Conservation (phyloP, 352 stramenopile genomes). For the Blastocystis sp. region DNA sequence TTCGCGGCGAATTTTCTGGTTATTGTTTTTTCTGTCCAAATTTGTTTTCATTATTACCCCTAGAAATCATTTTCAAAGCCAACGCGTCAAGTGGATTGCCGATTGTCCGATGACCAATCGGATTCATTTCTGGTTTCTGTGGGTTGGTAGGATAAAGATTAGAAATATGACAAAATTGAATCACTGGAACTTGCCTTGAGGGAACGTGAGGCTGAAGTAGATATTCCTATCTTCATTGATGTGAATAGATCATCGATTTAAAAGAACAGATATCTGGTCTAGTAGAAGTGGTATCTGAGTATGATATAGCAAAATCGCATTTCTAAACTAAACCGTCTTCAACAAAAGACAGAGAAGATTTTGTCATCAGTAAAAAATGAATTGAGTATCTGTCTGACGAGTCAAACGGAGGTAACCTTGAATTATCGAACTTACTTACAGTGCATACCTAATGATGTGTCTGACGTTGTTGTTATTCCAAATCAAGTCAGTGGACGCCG, state of each 20-base stretch:
- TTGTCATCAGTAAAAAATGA: constrained; percentile 29
- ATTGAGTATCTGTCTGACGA: neutral
- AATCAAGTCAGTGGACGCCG: neutral
- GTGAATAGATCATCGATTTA: no score
- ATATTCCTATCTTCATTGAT: no score
- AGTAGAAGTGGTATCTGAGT: neutral
- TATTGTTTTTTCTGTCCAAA: neutral
- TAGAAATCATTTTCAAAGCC: constrained; percentile 9
- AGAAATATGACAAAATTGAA: neutral
- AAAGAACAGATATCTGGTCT: neutral
- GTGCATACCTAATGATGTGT: neutral
- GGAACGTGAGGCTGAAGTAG: no score
- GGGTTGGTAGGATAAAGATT: neutral
- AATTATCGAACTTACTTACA: no score
- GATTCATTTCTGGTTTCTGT: neutral
- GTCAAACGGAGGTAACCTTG: neutral
- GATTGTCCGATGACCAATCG: neutral
- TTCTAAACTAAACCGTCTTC: neutral
- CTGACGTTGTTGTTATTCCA: neutral
- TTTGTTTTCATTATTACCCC: neutral
- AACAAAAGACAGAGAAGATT: constrained; percentile 35
- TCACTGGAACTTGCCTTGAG: neutral
- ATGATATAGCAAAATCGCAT: neutral
- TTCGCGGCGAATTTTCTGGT: neutral
- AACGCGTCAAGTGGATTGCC: neutral